Percentiles rank a stretch among this genome's conserved stretches.
Conservation (phyloP, 1,284 basidiomycete genomes). For the Boletus semigastroideus region DNA sequence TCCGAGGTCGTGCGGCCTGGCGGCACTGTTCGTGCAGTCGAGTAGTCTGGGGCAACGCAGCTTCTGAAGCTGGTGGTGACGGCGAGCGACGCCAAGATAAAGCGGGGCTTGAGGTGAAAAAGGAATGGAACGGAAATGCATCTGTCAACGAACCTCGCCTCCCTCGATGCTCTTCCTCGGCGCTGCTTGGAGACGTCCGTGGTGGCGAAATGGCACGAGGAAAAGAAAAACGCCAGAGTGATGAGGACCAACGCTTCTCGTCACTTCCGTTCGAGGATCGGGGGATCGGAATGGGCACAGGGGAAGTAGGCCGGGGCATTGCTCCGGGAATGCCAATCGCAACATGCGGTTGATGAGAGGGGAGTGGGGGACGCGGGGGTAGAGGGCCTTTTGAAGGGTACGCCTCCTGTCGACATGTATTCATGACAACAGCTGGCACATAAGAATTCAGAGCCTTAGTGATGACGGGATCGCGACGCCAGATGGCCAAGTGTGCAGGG, state of each 20-base stretch:
- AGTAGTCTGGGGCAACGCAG: conserved; percentile 8
- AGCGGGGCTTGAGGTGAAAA: conserved; percentile 34
- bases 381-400: conserved; percentile 8
- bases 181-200: conserved; percentile 22
- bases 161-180: conserved; percentile 29
- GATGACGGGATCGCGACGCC: conserved; percentile 31
- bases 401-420: conserved; percentile 29
- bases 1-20: conserved; percentile 44
- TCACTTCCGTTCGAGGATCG: conserved; percentile 35
- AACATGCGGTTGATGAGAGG: conserved; percentile 11
- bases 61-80: conserved; percentile 31
- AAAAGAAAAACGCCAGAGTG: conserved; percentile 45
- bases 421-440: conserved; percentile 31
- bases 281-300: conserved; percentile 36
- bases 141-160: conserved; percentile 36
- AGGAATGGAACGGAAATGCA: conserved; percentile 47
- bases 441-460: conserved; percentile 28
- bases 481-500: conserved; percentile 32
- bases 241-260: conserved; percentile 39
- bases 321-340: conserved; percentile 16
- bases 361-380: conserved; percentile 12
- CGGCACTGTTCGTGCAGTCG: conserved; percentile 35
- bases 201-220: conserved; percentile 37
- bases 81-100: conserved; percentile 35
- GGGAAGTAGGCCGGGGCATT: conserved; percentile 29